These are phyloP conservation scores for Prunus mongolica DNA, from an alignment of 306 rosid genomes.

Conservation along the genomic window DNA sequence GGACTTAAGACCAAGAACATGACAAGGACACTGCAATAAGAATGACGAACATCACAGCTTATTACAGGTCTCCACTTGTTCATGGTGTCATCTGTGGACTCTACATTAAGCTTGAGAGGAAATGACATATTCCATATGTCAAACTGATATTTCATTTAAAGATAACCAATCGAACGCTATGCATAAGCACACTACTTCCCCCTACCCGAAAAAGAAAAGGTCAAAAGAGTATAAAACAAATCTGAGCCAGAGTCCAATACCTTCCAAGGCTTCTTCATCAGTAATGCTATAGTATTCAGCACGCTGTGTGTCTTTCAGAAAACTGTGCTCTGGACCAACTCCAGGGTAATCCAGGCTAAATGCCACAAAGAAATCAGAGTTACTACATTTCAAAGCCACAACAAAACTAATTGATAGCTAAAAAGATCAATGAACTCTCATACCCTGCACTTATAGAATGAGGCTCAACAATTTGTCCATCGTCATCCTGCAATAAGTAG, in stretches of 20 bases:
- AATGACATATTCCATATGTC: background rate
- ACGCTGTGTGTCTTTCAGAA: constrained; percentile 76
- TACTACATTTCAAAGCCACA: constrained; percentile 7
- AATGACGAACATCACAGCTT: background rate
- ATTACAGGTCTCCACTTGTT: background rate
- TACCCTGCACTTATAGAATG: constrained; percentile 99
- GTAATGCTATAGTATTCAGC: constrained; percentile 81
- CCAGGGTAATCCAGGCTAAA: constrained; percentile 98
- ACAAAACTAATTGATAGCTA: background rate
- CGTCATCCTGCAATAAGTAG: constrained; percentile 89
- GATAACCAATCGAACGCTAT: background rate
- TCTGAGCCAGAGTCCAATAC: constrained; percentile 30
- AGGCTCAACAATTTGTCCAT: constrained; percentile 94
- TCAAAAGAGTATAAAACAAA: background rate
- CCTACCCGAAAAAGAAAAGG: background rate
- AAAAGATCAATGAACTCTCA: constrained; percentile 11
- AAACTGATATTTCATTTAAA: background rate
- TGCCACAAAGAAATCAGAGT: constrained; percentile 13
- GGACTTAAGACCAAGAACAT: background rate
- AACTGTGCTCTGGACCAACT: constrained; percentile 98
- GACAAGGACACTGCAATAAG: background rate
- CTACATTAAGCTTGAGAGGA: background rate
- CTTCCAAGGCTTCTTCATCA: constrained; percentile 93
- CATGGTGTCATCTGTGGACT: background rate
- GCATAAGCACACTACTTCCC: background rate